These are phyloP conservation scores for Crithidia fasciculata DNA, from an alignment of 208 protist genomes.

Conservation along the genomic window DNA sequence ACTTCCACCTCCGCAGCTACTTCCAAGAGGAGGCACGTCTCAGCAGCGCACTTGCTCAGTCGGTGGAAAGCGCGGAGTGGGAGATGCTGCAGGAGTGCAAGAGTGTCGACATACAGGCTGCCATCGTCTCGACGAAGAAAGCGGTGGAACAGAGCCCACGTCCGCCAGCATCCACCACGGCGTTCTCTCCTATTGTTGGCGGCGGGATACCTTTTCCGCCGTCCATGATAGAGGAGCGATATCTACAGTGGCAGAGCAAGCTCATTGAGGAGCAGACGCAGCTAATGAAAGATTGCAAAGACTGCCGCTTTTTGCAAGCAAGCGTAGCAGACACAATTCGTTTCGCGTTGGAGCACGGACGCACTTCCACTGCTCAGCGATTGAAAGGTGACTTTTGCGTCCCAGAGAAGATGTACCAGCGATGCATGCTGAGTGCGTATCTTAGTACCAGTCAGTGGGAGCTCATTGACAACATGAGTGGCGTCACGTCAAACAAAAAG, in stretches of 20 bases:
- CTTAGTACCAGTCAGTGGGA: constrained; percentile 69
- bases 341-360: constrained; percentile 65
- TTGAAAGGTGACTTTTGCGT: constrained; percentile 70
- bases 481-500: constrained; percentile 38
- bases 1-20: constrained; percentile 53
- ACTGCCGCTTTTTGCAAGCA: constrained; percentile 76
- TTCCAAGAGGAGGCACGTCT: constrained; percentile 53
- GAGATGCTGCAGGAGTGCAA: constrained; percentile 71
- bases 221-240: constrained; percentile 31
- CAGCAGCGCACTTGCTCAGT: constrained; percentile 29
- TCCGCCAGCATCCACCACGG: constrained; percentile 8
- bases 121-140: constrained; percentile 37
- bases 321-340: constrained; percentile 68
- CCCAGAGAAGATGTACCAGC: constrained; percentile 77
- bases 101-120: constrained; percentile 46
- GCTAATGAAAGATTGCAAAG: constrained; percentile 68
- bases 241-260: constrained; percentile 29
- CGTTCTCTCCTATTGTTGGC: constrained; percentile 33
- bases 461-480: constrained; percentile 69
- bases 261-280: constrained; percentile 72
- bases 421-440: constrained; percentile 72
- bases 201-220: constrained; percentile 22
- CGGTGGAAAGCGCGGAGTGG: constrained; percentile 42
- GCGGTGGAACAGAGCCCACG: constrained; percentile 30
- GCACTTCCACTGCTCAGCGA: constrained; percentile 40